Percentiles rank a stretch among this genome's conserved stretches.
Evolutionary conservation across 78 protist species (phyloP).

Genomic region (Dictyostelium purpureum): DNA sequence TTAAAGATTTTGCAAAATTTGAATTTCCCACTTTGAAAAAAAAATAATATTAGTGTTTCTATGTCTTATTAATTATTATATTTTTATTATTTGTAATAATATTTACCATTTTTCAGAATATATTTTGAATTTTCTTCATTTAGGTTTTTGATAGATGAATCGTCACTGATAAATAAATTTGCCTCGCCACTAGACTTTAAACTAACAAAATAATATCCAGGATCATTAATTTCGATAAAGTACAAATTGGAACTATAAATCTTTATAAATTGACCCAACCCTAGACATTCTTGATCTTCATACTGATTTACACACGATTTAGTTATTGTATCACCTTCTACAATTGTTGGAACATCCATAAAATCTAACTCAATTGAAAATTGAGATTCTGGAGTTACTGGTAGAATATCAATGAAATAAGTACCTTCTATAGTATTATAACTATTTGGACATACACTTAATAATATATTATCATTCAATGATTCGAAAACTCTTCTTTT

Average conservation of each 20-base stretch:
- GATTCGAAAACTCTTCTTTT: too few relatives aligned
- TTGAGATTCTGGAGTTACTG: background rate
- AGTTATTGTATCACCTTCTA: background rate
- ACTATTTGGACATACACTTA: slow-evolving; percentile 2
- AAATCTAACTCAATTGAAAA: background rate
- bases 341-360: background rate
- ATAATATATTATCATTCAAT: background rate
- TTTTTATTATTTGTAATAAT: background rate
- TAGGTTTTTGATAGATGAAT: background rate
- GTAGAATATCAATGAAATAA: background rate
- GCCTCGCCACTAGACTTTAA: background rate
- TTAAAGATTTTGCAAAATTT: background rate
- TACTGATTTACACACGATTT: background rate
- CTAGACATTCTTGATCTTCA: background rate
- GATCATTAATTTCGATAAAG: background rate
- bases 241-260: background rate
- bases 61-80: too few relatives aligned
- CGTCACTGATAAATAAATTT: background rate
- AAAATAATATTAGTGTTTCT: too few relatives aligned
- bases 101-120: background rate
- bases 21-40: background rate
- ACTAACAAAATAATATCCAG: background rate
- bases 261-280: background rate
- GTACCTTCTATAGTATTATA: background rate
- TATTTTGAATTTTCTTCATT: background rate